phyloP scores from a whole-genome alignment of 352 stramenopile species.

The Pythium dissimile region DNA sequence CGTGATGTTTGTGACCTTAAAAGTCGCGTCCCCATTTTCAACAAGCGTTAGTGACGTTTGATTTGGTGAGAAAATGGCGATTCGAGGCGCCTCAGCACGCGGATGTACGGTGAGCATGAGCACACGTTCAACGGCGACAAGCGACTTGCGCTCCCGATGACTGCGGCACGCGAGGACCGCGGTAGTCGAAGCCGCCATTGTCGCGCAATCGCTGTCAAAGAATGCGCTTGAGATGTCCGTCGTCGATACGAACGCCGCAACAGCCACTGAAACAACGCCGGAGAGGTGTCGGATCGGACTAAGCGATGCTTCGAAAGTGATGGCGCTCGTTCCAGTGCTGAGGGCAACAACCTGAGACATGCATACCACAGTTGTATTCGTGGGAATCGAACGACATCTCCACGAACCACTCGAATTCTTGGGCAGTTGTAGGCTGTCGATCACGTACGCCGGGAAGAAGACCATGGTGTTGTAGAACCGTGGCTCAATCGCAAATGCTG shows the following conservation, averaged over 20 bases:
- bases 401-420: background rate
- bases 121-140: conserved; percentile 6
- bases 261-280: background rate
- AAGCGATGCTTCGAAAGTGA: background rate
- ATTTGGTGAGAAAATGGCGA: background rate
- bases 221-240: conserved; percentile 6
- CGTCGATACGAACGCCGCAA: conserved; percentile 9
- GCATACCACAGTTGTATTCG: background rate
- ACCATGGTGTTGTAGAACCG: conserved; percentile 11
- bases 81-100: conserved; percentile 6
- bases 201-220: conserved; percentile 12
- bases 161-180: conserved; percentile 12
- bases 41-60: background rate
- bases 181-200: background rate
- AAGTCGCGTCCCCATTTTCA: conserved; percentile 8
- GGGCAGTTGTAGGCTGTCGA: background rate
- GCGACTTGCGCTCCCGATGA: conserved; percentile 17
- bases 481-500: background rate
- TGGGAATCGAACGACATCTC: background rate
- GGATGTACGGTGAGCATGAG: conserved; percentile 10
- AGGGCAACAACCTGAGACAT: background rate
- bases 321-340: background rate
- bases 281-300: conserved; percentile 3
- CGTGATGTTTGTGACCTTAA: conserved; percentile 10
- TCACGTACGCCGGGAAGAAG: conserved; percentile 3